phyloP scores from a whole-genome alignment of 2,329 filamentous ascomycete species.

The Lecanoromycetidae sp. region DNA sequence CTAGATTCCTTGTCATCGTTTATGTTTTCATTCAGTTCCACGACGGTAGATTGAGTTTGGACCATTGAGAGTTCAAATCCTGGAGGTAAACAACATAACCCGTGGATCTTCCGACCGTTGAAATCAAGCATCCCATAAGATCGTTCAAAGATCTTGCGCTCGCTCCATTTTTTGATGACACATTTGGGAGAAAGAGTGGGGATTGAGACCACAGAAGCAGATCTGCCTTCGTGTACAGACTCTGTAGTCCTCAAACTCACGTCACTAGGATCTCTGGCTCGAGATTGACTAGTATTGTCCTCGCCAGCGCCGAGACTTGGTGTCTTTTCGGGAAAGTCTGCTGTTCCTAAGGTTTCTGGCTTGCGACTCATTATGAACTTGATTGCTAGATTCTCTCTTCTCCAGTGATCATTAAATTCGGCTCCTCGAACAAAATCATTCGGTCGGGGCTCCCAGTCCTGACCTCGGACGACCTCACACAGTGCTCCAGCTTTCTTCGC shows the following conservation, averaged over 20 bases:
- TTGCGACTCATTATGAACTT: too few relatives aligned
- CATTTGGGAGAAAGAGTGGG: too few relatives aligned
- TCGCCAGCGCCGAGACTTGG: background rate
- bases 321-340: background rate
- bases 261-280: too few relatives aligned
- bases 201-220: too few relatives aligned
- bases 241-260: too few relatives aligned
- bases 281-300: too few relatives aligned
- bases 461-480: constrained; percentile 21
- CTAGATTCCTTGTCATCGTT: background rate
- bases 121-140: too few relatives aligned
- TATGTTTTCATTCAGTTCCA: background rate
- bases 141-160: too few relatives aligned
- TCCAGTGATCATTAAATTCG: background rate
- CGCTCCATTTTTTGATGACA: too few relatives aligned
- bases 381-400: background rate
- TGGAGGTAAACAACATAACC: constrained; percentile 4
- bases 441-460: background rate
- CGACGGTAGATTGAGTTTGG: constrained; percentile 5
- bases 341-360: background rate
- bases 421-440: background rate
- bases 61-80: constrained; percentile 17
- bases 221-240: too few relatives aligned
- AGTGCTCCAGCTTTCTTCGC: constrained; percentile 23
- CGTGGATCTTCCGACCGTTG: background rate